Conservation (phyloP, 1,284 basidiomycete genomes). For the Ceratobasidium sp. region DNA sequence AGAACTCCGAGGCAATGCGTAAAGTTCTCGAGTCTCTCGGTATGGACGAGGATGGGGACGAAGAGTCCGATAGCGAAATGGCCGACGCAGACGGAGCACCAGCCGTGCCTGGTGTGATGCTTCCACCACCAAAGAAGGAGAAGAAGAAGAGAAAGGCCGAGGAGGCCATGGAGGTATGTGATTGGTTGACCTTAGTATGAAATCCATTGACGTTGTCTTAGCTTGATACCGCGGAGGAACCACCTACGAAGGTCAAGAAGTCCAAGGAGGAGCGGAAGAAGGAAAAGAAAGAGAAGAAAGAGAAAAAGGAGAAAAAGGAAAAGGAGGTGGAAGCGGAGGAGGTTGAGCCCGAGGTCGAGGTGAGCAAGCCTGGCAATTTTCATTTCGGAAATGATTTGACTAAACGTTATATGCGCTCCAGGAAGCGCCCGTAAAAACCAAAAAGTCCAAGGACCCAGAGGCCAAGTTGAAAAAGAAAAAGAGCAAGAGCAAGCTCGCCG, state of each 20-base stretch:
- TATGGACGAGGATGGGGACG: constrained; percentile 70
- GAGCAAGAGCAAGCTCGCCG: constrained; percentile 33
- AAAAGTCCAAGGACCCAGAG: constrained; percentile 31
- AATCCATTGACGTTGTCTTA: background rate
- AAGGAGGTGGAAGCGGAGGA: constrained; percentile 41
- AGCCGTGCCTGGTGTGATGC: constrained; percentile 61
- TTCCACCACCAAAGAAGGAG: constrained; percentile 59
- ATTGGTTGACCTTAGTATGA: background rate
- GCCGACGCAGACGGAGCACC: constrained; percentile 61
- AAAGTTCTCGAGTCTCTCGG: constrained; percentile 85
- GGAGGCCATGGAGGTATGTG: constrained; percentile 45
- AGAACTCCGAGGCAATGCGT: constrained; percentile 87
- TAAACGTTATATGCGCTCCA: background rate
- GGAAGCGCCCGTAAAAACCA: constrained; percentile 33
- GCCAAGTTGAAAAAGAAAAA: constrained; percentile 34
- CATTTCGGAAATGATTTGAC: background rate
- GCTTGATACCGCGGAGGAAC: constrained; percentile 47
- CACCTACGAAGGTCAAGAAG: constrained; percentile 64
- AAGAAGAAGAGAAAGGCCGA: constrained; percentile 67
- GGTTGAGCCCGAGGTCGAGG: constrained; percentile 23
- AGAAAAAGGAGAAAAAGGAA: constrained; percentile 49
- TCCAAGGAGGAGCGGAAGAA: constrained; percentile 64
- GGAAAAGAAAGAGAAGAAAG: constrained; percentile 64
- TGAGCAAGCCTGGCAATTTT: background rate
- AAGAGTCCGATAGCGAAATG: constrained; percentile 57